Evolutionary conservation across 305 asterid species (phyloP).

Genomic region (Coffea humblotiana): DNA sequence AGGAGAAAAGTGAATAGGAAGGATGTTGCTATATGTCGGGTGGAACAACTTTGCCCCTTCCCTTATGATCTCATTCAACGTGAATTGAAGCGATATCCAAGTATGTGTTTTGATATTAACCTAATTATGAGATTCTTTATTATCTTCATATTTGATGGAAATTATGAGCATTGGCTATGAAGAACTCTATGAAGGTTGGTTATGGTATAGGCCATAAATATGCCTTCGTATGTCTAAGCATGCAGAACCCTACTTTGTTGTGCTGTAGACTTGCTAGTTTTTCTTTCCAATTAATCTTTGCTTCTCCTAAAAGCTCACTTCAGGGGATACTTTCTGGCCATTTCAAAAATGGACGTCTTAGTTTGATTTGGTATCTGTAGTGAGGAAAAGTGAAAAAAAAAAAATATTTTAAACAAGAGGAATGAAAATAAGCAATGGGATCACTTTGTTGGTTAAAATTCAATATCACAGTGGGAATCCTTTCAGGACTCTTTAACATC

Average conservation of each 20-base stretch:
- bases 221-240: not conserved
- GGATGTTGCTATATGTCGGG: conserved; percentile 87
- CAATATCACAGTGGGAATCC: not conserved
- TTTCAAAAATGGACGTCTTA: not conserved
- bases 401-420: not conserved
- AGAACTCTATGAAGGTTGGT: not conserved
- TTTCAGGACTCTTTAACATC: not conserved
- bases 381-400: not conserved
- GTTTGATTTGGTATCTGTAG: not conserved
- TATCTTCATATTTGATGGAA: not conserved
- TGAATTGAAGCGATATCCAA: conserved; percentile 90
- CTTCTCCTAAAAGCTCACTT: not conserved
- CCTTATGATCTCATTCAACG: conserved; percentile 91
- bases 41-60: conserved; percentile 96
- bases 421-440: not conserved
- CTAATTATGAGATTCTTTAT: not conserved
- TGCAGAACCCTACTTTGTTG: not conserved
- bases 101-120: conserved; percentile 35
- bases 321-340: not conserved
- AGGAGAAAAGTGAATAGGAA: conserved; percentile 61
- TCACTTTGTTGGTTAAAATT: not conserved
- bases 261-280: not conserved
- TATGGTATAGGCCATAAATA: not conserved
- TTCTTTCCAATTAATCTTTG: not conserved
- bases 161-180: not conserved